Evolutionary conservation across 1,139 yeast genomes (phyloP).

Genomic region (Saccharomyces hybrid): DNA sequence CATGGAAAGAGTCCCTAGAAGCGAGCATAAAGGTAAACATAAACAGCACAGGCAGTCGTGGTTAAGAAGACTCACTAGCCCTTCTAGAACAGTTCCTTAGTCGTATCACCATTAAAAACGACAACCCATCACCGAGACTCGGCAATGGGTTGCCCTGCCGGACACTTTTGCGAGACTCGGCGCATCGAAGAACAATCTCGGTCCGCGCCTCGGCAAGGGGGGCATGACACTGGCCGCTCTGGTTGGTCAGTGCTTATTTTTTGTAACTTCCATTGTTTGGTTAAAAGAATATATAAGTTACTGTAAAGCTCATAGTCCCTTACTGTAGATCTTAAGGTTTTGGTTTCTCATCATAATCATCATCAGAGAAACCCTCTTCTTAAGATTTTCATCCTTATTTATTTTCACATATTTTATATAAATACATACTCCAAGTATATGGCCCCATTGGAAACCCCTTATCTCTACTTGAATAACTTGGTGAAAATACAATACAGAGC

Average conservation of each 20-base stretch:
- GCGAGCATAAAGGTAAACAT: not conserved
- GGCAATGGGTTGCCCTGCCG: not conserved
- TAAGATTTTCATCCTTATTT: constrained; percentile 17
- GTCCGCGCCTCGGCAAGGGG: constrained; percentile 4
- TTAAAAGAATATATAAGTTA: not conserved
- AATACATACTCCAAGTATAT: not conserved
- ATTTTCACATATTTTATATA: not conserved
- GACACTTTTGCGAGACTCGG: constrained; percentile 1
- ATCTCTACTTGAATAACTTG: not conserved
- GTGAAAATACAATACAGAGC: not conserved
- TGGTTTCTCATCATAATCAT: not conserved
- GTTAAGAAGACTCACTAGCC: constrained; percentile 3
- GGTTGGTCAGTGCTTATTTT: not conserved
- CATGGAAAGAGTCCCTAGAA: not conserved
- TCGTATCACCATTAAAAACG: not conserved
- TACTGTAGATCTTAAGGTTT: not conserved
- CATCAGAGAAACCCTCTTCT: constrained; percentile 14
- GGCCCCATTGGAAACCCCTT: not conserved
- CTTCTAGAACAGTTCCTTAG: not conserved
- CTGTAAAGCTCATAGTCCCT: not conserved
- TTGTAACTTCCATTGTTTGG: not conserved
- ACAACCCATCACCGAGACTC: not conserved
- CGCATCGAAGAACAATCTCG: not conserved
- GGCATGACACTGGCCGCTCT: not conserved
- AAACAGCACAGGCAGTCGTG: not conserved